Evolutionary conservation across 179 eudicot genomes (phyloP).

Genomic region (Patellifolia procumbens): DNA sequence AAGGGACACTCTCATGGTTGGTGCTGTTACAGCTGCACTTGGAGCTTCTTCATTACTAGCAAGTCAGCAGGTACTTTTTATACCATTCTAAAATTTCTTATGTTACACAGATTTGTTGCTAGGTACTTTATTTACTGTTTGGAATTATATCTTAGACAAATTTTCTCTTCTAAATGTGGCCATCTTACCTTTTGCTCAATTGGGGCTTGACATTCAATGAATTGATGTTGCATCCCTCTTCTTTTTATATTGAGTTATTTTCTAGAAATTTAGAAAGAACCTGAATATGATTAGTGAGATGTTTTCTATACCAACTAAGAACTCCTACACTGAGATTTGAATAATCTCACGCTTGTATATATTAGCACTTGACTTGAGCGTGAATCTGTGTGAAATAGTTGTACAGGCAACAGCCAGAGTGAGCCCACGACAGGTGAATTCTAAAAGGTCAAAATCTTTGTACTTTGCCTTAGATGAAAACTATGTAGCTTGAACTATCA

Average conservation of each 20-base stretch:
- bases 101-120: background rate
- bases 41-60: slow-evolving; percentile 84
- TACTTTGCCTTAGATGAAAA: background rate
- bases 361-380: background rate
- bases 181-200: background rate
- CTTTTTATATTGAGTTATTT: background rate
- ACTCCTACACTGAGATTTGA: background rate
- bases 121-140: slow-evolving; percentile 40
- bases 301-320: background rate
- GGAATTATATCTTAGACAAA: background rate
- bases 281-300: background rate
- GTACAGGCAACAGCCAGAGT: background rate
- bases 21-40: slow-evolving; percentile 93
- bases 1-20: slow-evolving; percentile 54
- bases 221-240: background rate
- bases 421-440: background rate
- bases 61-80: slow-evolving; percentile 56
- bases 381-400: background rate
- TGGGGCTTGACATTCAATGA: background rate
- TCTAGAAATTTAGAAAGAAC: background rate
- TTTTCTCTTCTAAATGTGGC: background rate
- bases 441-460: background rate
- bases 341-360: background rate
- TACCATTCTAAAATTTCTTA: background rate
- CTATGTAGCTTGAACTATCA: background rate